phyloP scores from a whole-genome alignment of 2,329 filamentous ascomycete genomes.

The Chaetomium globosum region DNA sequence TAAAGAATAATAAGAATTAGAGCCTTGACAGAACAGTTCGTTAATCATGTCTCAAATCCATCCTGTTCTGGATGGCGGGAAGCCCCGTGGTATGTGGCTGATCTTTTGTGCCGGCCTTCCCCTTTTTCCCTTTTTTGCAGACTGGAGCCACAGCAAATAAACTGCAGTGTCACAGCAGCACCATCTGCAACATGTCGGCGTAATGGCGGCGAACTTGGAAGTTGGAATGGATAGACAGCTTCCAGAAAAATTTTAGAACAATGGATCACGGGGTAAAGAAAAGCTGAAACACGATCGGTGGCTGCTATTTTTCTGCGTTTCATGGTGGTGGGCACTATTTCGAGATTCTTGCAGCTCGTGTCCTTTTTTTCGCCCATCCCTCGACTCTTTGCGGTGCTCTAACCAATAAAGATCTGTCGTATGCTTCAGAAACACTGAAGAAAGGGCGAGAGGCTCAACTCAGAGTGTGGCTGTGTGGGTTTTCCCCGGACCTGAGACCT shows the following conservation, averaged over 20 bases:
- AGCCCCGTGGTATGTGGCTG: not conserved
- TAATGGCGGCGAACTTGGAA: not conserved
- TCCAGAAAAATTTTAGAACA: slow-evolving; percentile 10
- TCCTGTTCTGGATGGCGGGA: not conserved
- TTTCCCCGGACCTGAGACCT: not conserved
- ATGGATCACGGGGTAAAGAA: not conserved
- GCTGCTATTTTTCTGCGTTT: slow-evolving; percentile 16
- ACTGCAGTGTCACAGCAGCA: not conserved
- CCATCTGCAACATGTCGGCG: not conserved
- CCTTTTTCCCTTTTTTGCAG: not conserved
- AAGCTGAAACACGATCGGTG: not conserved
- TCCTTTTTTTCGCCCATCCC: not conserved
- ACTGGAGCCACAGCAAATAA: not conserved
- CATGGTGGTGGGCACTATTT: slow-evolving; percentile 1
- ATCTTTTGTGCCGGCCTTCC: not conserved
- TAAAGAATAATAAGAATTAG: not conserved
- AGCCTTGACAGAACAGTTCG: not conserved
- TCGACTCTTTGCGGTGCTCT: not conserved
- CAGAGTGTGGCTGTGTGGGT: slow-evolving; percentile 2
- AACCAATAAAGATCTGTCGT: not conserved
- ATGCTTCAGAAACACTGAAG: not conserved
- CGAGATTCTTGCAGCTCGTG: not conserved
- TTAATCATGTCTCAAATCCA: not conserved
- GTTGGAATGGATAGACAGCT: not conserved
- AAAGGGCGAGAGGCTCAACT: not conserved